phyloP scores from a whole-genome alignment of 2,329 filamentous ascomycete genomes.

The Exophiala lecanii-corni region DNA sequence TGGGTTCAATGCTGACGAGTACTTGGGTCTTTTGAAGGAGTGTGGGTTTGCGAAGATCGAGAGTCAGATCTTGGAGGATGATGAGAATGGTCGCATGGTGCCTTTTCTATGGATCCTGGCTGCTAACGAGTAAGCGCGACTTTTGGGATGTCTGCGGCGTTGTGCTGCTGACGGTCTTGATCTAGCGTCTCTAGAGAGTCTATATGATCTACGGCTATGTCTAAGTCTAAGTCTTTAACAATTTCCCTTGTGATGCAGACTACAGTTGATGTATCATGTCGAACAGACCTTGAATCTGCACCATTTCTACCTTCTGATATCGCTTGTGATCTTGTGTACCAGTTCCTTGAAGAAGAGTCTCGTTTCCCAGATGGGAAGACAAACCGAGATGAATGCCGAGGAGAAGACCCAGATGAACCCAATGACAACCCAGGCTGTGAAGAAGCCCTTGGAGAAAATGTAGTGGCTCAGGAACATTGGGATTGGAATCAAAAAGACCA shows the following conservation, averaged over 20 bases:
- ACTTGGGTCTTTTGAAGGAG: slow-evolving; percentile 23
- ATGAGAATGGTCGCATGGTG: slow-evolving; percentile 23
- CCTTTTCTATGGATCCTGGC: slow-evolving; percentile 21
- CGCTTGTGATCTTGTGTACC: slow-evolving; percentile 6
- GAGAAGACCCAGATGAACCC: slow-evolving; percentile 65
- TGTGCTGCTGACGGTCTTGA: no score
- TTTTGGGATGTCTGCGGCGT: no score
- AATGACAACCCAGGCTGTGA: slow-evolving; percentile 72
- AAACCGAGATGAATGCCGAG: slow-evolving; percentile 36
- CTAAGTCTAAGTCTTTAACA: no score
- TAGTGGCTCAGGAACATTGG: slow-evolving; percentile 81
- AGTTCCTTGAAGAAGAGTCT: slow-evolving; percentile 29
- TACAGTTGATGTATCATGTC: no score
- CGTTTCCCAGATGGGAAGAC: slow-evolving; percentile 42
- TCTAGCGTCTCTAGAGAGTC: no score
- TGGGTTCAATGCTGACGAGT: slow-evolving; percentile 15
- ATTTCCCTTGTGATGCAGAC: no score
- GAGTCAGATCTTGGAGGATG: slow-evolving; percentile 21
- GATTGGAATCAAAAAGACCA: slow-evolving; percentile 85
- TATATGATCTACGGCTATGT: no score
- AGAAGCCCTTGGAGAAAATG: slow-evolving; percentile 75
- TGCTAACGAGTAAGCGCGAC: no score
- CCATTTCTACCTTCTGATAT: slow-evolving; percentile 5
- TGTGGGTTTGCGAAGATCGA: slow-evolving; percentile 29
- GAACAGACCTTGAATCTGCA: no score